Evolutionary conservation across 2,329 filamentous ascomycete species (phyloP).

Genomic region (Neophaeococcomyces mojaviensis): DNA sequence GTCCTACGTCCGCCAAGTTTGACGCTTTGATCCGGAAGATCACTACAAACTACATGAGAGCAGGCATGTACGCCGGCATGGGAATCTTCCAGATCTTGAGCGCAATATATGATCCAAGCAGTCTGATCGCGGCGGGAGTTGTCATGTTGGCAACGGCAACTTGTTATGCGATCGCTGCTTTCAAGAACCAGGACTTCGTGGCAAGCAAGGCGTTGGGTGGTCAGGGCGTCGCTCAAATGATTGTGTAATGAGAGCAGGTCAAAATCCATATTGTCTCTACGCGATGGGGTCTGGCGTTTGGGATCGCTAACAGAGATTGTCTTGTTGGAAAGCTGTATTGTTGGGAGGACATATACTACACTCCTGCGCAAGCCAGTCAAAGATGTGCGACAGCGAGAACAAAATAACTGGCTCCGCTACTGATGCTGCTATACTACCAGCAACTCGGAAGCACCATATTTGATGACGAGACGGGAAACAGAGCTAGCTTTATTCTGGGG

Average conservation of each 20-base stretch:
- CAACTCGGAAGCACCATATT: no score
- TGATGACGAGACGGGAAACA: no score
- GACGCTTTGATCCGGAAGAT: constrained; percentile 84
- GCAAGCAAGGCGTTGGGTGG: constrained; percentile 91
- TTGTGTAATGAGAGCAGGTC: constrained; percentile 14
- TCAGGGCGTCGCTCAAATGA: constrained; percentile 44
- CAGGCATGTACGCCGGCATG: constrained; percentile 76
- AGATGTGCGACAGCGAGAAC: no score
- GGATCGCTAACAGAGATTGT: no score
- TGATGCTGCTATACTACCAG: no score
- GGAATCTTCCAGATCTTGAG: constrained; percentile 78
- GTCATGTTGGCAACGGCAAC: constrained; percentile 66
- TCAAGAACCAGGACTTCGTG: constrained; percentile 40
- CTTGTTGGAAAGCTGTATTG: no score
- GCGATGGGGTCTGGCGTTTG: no score
- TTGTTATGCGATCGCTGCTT: constrained; percentile 58
- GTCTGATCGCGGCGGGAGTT: constrained; percentile 78
- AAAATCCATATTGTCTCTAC: background rate
- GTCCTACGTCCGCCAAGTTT: constrained; percentile 85
- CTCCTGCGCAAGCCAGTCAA: no score
- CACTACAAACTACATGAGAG: constrained; percentile 92
- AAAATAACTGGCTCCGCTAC: no score
- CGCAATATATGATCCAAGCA: constrained; percentile 56
- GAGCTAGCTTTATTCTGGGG: no score
- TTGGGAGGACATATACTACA: no score